phyloP scores from a whole-genome alignment of 441 rosid species.

The Pelargonium myrrhifolium region DNA sequence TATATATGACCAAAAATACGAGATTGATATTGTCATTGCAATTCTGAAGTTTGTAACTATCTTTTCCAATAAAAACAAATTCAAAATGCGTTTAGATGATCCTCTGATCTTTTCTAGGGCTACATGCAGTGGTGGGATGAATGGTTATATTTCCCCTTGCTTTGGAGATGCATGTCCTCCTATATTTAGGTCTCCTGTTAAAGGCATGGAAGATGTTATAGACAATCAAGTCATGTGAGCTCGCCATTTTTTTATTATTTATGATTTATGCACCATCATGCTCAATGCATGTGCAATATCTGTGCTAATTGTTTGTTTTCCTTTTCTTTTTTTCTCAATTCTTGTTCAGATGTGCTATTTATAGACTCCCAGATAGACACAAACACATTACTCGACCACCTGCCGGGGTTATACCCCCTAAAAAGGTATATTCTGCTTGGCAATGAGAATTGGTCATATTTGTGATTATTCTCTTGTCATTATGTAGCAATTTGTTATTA shows the following conservation, averaged over 20 bases:
- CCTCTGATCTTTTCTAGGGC: conserved; percentile 37
- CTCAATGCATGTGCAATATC: background rate
- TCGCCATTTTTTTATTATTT: background rate
- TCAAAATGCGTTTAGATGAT: conserved; percentile 16
- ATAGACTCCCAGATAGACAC: conserved; percentile 68
- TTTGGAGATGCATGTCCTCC: conserved; percentile 73
- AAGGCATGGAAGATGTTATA: conserved; percentile 74
- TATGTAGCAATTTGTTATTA: background rate
- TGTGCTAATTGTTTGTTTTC: background rate
- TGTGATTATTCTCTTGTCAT: background rate
- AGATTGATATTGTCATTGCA: background rate
- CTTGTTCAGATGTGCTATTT: conserved; percentile 57
- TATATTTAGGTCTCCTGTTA: conserved; percentile 67
- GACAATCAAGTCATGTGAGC: conserved; percentile 84
- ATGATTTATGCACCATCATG: background rate
- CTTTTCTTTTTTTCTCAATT: background rate
- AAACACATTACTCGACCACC: conserved; percentile 53
- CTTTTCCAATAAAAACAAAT: background rate
- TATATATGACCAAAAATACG: background rate
- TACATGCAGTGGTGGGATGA: conserved; percentile 87
- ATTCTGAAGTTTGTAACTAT: background rate
- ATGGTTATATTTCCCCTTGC: conserved; percentile 76
- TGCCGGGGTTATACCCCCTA: conserved; percentile 56
- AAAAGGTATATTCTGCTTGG: conserved; percentile 42
- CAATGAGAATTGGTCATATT: background rate